phyloP scores from a whole-genome alignment of 2,329 filamentous ascomycete genomes.

The Zasmidium angulare region DNA sequence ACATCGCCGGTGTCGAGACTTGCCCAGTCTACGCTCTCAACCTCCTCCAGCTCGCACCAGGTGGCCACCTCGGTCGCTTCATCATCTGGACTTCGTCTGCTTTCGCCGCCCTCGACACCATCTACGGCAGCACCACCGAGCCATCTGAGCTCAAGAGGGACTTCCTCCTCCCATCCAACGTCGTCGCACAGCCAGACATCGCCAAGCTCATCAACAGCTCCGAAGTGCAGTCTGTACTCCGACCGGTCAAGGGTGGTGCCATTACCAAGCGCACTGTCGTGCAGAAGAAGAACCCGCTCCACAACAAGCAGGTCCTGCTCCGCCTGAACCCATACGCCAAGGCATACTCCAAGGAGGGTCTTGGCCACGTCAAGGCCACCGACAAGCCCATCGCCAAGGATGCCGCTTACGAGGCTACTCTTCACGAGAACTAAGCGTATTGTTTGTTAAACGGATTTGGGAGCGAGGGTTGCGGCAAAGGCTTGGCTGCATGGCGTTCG shows the following conservation, averaged over 20 bases:
- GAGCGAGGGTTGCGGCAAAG: conserved; percentile 21
- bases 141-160: conserved; percentile 96
- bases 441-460: conserved; percentile 19
- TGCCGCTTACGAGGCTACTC: conserved; percentile 51
- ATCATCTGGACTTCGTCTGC: conserved; percentile 97
- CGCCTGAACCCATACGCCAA: conserved; percentile 97
- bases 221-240: conserved; percentile 95
- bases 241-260: conserved; percentile 84
- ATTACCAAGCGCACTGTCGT: conserved; percentile 85
- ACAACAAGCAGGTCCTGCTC: conserved; percentile 98
- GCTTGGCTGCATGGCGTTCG: conserved; percentile 25
- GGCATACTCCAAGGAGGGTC: conserved; percentile 82
- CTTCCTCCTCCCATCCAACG: conserved; percentile 91
- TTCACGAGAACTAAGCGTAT: conserved; percentile 49
- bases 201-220: conserved; percentile 98
- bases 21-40: conserved; percentile 90
- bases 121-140: conserved; percentile 92
- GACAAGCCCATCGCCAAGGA: conserved; percentile 61
- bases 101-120: conserved; percentile 92
- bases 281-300: conserved; percentile 99
- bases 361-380: conserved; percentile 68
- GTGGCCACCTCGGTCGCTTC: conserved; percentile 98
- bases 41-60: conserved; percentile 97
- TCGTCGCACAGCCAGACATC: conserved; percentile 92
- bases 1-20: conserved; percentile 98